phyloP scores from a whole-genome alignment of 768 basidiomycete genomes.

The Chalciporus sphaerocephalus region DNA sequence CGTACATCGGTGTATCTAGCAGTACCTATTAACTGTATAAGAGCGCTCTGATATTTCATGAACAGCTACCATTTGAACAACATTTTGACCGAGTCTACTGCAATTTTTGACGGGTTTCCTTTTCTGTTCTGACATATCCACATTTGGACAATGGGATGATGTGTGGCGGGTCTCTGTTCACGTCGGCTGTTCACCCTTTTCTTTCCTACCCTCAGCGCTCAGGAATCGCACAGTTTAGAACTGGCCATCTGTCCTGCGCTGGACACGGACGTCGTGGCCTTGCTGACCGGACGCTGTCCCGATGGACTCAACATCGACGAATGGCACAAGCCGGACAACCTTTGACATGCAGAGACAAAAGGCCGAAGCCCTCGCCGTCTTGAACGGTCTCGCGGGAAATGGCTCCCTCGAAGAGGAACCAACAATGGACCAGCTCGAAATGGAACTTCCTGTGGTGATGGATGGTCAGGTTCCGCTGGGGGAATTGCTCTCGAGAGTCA shows the following conservation, averaged over 20 bases:
- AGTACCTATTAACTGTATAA: too few relatives aligned
- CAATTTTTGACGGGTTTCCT: slow-evolving; percentile 6
- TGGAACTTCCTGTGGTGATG: slow-evolving; percentile 66
- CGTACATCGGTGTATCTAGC: too few relatives aligned
- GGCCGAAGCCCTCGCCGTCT: slow-evolving; percentile 25
- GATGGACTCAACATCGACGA: slow-evolving; percentile 15
- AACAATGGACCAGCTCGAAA: slow-evolving; percentile 56
- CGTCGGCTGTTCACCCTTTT: slow-evolving; percentile 5
- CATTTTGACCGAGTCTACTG: too few relatives aligned
- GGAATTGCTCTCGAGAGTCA: slow-evolving; percentile 70
- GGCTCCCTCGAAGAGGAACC: slow-evolving; percentile 37
- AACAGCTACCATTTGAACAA: neutral
- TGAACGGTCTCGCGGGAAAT: slow-evolving; percentile 30
- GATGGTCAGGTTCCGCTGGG: slow-evolving; percentile 73
- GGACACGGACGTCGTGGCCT: neutral
- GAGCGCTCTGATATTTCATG: too few relatives aligned
- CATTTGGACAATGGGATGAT: slow-evolving; percentile 1
- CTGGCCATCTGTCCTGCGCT: slow-evolving; percentile 2
- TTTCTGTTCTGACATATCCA: slow-evolving; percentile 2
- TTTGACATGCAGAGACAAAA: slow-evolving; percentile 30
- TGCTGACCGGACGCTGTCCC: neutral
- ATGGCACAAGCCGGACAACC: slow-evolving; percentile 13
- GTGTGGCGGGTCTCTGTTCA: slow-evolving; percentile 15
- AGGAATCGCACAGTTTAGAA: slow-evolving; percentile 1
- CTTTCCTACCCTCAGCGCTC: slow-evolving; percentile 1